These are phyloP conservation scores for Ceratobasidium sp. DNA, from an alignment of 1,284 basidiomycete genomes.

Conservation along the genomic window DNA sequence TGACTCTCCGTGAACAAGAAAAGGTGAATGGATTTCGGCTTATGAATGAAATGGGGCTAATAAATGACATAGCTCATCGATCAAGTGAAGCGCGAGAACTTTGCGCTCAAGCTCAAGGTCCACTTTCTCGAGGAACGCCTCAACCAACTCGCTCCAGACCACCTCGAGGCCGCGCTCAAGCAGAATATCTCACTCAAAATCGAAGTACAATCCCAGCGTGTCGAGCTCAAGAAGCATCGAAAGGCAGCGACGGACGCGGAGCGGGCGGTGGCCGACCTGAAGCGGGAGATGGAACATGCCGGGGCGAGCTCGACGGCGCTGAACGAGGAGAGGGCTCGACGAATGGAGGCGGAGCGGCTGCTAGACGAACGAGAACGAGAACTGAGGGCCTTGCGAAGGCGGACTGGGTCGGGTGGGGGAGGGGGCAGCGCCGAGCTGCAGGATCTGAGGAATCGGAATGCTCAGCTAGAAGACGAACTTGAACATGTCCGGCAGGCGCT, in stretches of 20 bases:
- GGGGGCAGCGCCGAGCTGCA: conserved; percentile 7
- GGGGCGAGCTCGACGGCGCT: conserved; percentile 63
- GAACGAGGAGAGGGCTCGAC: conserved; percentile 59
- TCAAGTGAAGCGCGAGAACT: conserved; percentile 93
- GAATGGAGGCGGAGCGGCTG: conserved; percentile 69
- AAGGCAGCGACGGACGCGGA: conserved; percentile 87
- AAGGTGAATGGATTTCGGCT: conserved; percentile 66
- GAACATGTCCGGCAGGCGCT: conserved; percentile 68
- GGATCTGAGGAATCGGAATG: conserved; percentile 27
- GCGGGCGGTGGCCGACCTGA: conserved; percentile 48
- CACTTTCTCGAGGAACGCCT: conserved; percentile 93
- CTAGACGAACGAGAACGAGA: conserved; percentile 66
- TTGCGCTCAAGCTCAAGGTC: conserved; percentile 91
- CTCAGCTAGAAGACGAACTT: conserved; percentile 64
- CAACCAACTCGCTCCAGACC: conserved; percentile 86
- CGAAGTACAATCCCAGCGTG: conserved; percentile 88
- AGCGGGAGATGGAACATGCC: conserved; percentile 66
- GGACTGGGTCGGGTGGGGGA: conserved; percentile 45
- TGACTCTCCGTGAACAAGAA: conserved; percentile 92
- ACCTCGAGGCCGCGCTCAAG: conserved; percentile 88
- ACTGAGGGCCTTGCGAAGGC: conserved; percentile 65
- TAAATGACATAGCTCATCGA: conserved; percentile 78
- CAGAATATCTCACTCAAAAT: conserved; percentile 95
- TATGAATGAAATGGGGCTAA: background rate
- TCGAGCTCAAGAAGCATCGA: conserved; percentile 92